These are phyloP conservation scores for Peniophora sp. DNA, from an alignment of 1,284 basidiomycete species.

Conservation along the genomic window DNA sequence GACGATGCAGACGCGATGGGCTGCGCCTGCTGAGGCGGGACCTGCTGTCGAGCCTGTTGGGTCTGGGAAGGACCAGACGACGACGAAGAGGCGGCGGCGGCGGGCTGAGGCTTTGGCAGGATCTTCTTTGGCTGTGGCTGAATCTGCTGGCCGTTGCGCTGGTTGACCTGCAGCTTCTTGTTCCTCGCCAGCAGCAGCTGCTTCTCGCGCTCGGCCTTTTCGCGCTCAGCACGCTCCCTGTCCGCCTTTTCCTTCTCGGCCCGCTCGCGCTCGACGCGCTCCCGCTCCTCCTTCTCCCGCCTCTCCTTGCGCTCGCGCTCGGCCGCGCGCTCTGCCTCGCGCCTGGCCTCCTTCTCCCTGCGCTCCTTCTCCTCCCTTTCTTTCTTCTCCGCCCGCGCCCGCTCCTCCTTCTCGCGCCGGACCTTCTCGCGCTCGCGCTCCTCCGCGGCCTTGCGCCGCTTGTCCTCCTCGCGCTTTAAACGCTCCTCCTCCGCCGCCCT, in stretches of 20 bases:
- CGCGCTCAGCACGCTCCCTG: constrained; percentile 29
- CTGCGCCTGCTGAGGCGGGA: constrained; percentile 7
- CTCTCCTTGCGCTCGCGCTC: constrained; percentile 38
- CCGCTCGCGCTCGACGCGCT: constrained; percentile 59
- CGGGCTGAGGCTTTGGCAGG: constrained; percentile 30
- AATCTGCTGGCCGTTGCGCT: constrained; percentile 36
- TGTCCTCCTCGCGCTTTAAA: constrained; percentile 76
- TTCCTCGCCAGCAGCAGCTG: constrained; percentile 17
- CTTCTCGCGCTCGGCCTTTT: constrained; percentile 30
- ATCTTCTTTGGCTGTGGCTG: constrained; percentile 45
- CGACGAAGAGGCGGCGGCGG: constrained; percentile 16
- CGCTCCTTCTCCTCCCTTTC: constrained; percentile 61
- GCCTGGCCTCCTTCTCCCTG: constrained; percentile 58
- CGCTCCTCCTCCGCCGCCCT: constrained; percentile 67
- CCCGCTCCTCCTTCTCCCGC: constrained; percentile 38
- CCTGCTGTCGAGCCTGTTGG: constrained; percentile 16
- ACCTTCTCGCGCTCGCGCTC: constrained; percentile 63
- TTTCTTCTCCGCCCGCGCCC: constrained; percentile 53
- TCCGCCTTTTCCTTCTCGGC: constrained; percentile 42
- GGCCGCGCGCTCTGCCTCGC: constrained; percentile 39
- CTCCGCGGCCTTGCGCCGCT: constrained; percentile 70
- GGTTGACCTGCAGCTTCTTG: constrained; percentile 31
- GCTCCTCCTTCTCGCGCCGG: constrained; percentile 57
- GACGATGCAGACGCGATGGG: constrained; percentile 22
- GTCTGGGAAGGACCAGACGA: constrained; percentile 1